These are phyloP conservation scores for Fomitopsis pulvina DNA, from an alignment of 768 basidiomycete species.

Conservation along the genomic window DNA sequence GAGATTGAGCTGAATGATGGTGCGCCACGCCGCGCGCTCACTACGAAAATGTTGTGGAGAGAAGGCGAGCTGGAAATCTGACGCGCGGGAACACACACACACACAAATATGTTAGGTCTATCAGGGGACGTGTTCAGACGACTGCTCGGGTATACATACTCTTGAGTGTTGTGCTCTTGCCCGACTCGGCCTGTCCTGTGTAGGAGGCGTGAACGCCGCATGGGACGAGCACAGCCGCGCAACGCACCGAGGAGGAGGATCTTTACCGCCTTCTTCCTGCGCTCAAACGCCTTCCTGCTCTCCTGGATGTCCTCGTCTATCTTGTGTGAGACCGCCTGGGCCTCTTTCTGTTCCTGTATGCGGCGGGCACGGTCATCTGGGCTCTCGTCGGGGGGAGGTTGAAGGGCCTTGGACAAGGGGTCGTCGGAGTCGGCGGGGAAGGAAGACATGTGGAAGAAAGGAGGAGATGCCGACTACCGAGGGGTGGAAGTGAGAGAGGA, in stretches of 20 bases:
- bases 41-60: constrained; percentile 52
- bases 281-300: constrained; percentile 39
- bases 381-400: constrained; percentile 30
- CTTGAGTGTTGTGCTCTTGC: constrained; percentile 38
- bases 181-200: constrained; percentile 56
- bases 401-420: constrained; percentile 25
- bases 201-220: not conserved
- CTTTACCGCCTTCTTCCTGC: constrained; percentile 44
- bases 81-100: too few relatives aligned
- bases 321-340: constrained; percentile 35
- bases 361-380: constrained; percentile 30
- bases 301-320: constrained; percentile 45
- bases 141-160: too few relatives aligned
- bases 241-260: constrained; percentile 47
- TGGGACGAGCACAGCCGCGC: not conserved
- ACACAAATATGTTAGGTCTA: too few relatives aligned
- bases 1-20: constrained; percentile 63
- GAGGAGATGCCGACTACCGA: not conserved
- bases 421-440: constrained; percentile 22
- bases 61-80: constrained; percentile 67
- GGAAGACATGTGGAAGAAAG: not conserved
- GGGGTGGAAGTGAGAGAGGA: not conserved
- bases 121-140: too few relatives aligned
- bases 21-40: constrained; percentile 54
- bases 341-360: constrained; percentile 32